Conservation (phyloP, 2,329 filamentous ascomycete species). For the Colletotrichum nymphaeae region DNA sequence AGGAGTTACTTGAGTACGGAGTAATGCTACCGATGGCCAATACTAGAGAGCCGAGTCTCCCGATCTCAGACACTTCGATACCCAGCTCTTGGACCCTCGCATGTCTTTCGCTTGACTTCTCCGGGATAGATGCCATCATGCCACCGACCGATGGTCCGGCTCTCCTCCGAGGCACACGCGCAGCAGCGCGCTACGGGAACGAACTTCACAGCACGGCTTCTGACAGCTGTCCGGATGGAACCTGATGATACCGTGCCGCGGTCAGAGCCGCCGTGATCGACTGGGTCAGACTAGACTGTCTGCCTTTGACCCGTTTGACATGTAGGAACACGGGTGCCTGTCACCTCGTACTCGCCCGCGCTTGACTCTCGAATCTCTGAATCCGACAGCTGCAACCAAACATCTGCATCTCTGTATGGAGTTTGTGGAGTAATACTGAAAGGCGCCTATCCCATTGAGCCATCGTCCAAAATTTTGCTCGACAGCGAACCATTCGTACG, state of each 20-base stretch:
- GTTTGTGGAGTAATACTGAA: too few relatives aligned
- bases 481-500: not conserved
- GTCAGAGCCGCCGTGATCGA: slow-evolving; percentile 12
- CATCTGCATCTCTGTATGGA: not conserved
- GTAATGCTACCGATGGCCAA: not conserved
- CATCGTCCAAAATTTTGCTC: not conserved
- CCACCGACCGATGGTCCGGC: not conserved
- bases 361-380: not conserved
- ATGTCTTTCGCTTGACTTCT: not conserved
- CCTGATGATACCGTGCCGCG: slow-evolving; percentile 7
- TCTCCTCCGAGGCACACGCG: not conserved
- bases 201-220: not conserved
- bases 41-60: slow-evolving; percentile 9
- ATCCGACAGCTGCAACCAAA: not conserved
- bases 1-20: not conserved
- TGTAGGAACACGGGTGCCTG: slow-evolving; percentile 2
- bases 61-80: not conserved
- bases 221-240: slow-evolving; percentile 15
- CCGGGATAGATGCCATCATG: not conserved
- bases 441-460: not conserved
- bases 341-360: not conserved
- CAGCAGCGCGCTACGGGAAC: too few relatives aligned
- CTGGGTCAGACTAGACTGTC: slow-evolving; percentile 13
- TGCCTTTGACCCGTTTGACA: slow-evolving; percentile 19
- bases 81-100: slow-evolving; percentile 28